Percentiles rank a stretch among this genome's conserved stretches.
phyloP scores from a whole-genome alignment of 179 eudicot species.

The Spergularia azorica region DNA sequence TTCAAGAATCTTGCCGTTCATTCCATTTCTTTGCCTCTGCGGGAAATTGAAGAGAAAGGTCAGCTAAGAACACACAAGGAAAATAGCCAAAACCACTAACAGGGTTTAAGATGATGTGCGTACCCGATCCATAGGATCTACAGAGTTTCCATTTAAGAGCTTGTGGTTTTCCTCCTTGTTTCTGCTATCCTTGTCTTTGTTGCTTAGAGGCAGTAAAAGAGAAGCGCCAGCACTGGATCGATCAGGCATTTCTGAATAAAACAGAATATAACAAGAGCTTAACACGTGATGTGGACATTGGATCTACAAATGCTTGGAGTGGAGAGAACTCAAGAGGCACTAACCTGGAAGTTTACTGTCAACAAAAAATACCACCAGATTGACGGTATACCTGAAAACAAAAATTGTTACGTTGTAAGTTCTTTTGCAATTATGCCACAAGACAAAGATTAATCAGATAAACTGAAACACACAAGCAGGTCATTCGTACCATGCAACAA shows the following conservation, averaged over 20 bases:
- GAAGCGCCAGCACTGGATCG: slow-evolving; percentile 51
- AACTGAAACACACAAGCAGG: not conserved
- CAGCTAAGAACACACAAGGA: slow-evolving; percentile 5
- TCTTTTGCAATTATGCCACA: not conserved
- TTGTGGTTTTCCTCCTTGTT: slow-evolving; percentile 77
- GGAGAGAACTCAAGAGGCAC: slow-evolving; percentile 11
- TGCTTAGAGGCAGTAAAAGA: slow-evolving; percentile 65
- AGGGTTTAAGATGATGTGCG: slow-evolving; percentile 7
- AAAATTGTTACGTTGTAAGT: not conserved
- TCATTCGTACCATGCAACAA: slow-evolving; percentile 75
- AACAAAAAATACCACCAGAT: slow-evolving; percentile 77
- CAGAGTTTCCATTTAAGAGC: slow-evolving; percentile 70
- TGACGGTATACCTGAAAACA: slow-evolving; percentile 74
- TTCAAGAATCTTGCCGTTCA: slow-evolving; percentile 71
- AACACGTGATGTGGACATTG: not conserved
- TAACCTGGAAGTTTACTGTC: slow-evolving; percentile 84
- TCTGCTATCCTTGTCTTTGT: slow-evolving; percentile 61
- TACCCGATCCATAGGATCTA: slow-evolving; percentile 78
- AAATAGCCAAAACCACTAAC: not conserved
- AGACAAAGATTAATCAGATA: not conserved
- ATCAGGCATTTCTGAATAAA: slow-evolving; percentile 74
- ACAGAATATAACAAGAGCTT: slow-evolving; percentile 1
- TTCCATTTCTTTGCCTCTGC: slow-evolving; percentile 81
- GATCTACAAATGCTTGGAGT: not conserved
- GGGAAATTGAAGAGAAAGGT: slow-evolving; percentile 1